Conservation (phyloP, 2,329 filamentous ascomycete species). For the Botrytis deweyae region DNA sequence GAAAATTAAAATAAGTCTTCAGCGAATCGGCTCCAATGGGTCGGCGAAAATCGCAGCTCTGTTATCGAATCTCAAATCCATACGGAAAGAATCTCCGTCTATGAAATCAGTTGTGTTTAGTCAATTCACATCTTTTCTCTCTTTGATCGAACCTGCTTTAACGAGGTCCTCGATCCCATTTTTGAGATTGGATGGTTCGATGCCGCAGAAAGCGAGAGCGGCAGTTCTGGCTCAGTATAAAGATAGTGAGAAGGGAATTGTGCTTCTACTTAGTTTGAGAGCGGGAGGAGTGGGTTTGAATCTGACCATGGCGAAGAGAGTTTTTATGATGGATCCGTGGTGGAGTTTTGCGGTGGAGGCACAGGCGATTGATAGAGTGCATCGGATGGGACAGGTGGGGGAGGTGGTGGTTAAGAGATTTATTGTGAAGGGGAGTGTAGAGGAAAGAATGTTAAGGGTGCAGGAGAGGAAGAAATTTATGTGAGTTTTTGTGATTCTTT, state of each 20-base stretch:
- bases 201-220: constrained; percentile 81
- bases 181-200: constrained; percentile 87
- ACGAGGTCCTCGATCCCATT: constrained; percentile 68
- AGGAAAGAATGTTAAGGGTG: constrained; percentile 89
- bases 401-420: constrained; percentile 87
- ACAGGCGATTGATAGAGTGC: constrained; percentile 95
- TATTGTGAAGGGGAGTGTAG: constrained; percentile 85
- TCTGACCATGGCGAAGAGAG: constrained; percentile 80
- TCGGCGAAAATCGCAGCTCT: constrained; percentile 87
- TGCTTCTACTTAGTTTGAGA: constrained; percentile 80
- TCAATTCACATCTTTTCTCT: constrained; percentile 95
- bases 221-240: constrained; percentile 74
- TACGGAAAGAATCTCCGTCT: constrained; percentile 63
- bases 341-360: constrained; percentile 97
- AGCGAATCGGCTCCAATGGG: constrained; percentile 63
- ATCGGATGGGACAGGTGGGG: constrained; percentile 89
- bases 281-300: constrained; percentile 95
- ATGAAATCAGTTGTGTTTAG: constrained; percentile 93
- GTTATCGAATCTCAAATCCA: constrained; percentile 67
- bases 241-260: constrained; percentile 58
- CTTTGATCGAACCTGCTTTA: constrained; percentile 83
- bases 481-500: constrained; percentile 52
- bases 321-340: constrained; percentile 99
- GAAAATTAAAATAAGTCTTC: constrained; percentile 56
- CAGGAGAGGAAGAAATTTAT: constrained; percentile 97